Evolutionary conservation across 1,139 yeast genomes (phyloP).

Genomic region (Zhuliangozyma blackwelliae): DNA sequence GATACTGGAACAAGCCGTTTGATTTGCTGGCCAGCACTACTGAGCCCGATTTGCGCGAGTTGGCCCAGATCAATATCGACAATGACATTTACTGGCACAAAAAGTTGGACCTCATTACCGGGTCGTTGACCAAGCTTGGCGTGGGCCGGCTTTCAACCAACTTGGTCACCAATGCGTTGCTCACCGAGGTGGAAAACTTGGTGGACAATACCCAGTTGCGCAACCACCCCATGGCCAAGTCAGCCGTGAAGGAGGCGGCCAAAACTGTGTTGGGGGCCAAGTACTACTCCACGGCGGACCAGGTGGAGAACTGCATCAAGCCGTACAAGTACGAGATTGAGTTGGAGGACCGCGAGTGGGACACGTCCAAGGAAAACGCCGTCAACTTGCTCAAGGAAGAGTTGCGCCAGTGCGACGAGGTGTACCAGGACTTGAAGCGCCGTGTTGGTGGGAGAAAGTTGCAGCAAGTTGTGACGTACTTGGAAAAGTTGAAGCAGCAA

Average conservation of each 20-base stretch:
- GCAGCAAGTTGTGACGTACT: constrained; percentile 73
- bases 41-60: constrained; percentile 53
- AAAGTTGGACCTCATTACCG: constrained; percentile 78
- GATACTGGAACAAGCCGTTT: constrained; percentile 83
- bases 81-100: constrained; percentile 86
- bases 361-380: constrained; percentile 73
- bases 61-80: constrained; percentile 47
- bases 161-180: constrained; percentile 72
- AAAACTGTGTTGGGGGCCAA: constrained; percentile 70
- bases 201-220: constrained; percentile 70
- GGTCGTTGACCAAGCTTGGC: constrained; percentile 84
- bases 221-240: constrained; percentile 80
- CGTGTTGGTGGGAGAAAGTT: constrained; percentile 81
- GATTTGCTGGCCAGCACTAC: constrained; percentile 15
- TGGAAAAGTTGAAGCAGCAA: constrained; percentile 49
- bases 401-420: constrained; percentile 71
- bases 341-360: constrained; percentile 94
- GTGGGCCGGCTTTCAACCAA: constrained; percentile 87
- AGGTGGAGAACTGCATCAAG: constrained; percentile 96
- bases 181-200: constrained; percentile 72
- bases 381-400: constrained; percentile 75
- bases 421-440: constrained; percentile 58
- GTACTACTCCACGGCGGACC: constrained; percentile 92
- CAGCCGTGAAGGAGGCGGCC: constrained; percentile 83
- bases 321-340: constrained; percentile 97